A percentile compares a stretch with the other conserved stretches of the same genome.
Evolutionary conservation across 345 rosid species (phyloP).

Genomic region (Mallotus nudiflorus): DNA sequence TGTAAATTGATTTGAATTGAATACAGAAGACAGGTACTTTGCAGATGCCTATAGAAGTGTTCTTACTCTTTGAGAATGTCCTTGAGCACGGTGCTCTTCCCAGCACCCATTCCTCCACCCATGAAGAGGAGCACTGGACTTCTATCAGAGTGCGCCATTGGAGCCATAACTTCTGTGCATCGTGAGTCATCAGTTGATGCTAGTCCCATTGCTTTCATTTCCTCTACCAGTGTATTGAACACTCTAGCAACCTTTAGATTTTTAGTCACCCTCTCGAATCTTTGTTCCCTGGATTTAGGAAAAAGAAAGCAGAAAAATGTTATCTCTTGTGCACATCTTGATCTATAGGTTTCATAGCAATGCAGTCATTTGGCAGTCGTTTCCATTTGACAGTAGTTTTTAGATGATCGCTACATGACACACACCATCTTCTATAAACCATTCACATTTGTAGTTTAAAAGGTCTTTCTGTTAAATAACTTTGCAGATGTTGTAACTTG

Average conservation of each 20-base stretch:
- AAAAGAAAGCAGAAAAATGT: background rate
- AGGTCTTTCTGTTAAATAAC: too few relatives aligned
- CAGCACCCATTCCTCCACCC: constrained; percentile 99
- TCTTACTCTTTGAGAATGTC: constrained; percentile 71
- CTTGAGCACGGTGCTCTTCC: constrained; percentile 94
- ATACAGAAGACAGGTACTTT: background rate
- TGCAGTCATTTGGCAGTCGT: too few relatives aligned
- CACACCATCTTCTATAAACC: too few relatives aligned
- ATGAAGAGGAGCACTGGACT: constrained; percentile 90
- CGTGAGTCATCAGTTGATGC: constrained; percentile 37
- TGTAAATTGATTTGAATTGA: too few relatives aligned
- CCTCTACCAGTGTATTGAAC: constrained; percentile 73
- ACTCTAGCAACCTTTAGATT: constrained; percentile 67
- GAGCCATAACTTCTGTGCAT: constrained; percentile 81
- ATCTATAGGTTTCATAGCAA: too few relatives aligned
- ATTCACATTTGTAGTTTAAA: too few relatives aligned
- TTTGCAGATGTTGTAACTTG: too few relatives aligned
- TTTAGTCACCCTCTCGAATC: constrained; percentile 72
- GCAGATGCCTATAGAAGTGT: too few relatives aligned
- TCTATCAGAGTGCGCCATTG: constrained; percentile 63
- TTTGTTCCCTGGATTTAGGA: constrained; percentile 53
- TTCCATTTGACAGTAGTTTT: too few relatives aligned
- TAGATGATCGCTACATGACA: too few relatives aligned
- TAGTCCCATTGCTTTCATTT: constrained; percentile 69
- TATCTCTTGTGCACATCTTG: too few relatives aligned